phyloP scores from a whole-genome alignment of 805 yeast genomes.

The Priceomyces castillae region DNA sequence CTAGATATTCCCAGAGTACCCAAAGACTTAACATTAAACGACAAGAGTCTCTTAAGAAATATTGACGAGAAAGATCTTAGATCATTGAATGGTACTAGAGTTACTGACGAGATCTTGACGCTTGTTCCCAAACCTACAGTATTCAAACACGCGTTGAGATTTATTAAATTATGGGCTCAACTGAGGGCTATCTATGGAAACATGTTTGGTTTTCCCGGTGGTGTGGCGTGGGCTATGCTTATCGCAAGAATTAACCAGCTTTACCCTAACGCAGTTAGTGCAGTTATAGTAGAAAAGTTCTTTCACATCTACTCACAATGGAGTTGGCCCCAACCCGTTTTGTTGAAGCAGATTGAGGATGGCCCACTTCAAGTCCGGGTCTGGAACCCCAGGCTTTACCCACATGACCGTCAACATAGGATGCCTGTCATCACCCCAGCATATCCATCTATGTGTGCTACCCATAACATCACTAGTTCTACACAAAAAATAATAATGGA shows the following conservation, averaged over 20 bases:
- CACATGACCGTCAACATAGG: slow-evolving; percentile 82
- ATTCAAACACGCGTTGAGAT: slow-evolving; percentile 87
- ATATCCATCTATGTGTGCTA: slow-evolving; percentile 98
- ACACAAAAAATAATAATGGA: slow-evolving; percentile 77
- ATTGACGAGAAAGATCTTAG: slow-evolving; percentile 89
- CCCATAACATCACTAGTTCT: slow-evolving; percentile 89
- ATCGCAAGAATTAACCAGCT: slow-evolving; percentile 97
- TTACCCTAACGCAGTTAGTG: slow-evolving; percentile 93
- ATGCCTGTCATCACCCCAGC: slow-evolving; percentile 99
- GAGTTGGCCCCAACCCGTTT: slow-evolving; percentile 99
- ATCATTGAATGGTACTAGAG: slow-evolving; percentile 93
- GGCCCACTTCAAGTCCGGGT: slow-evolving; percentile 95
- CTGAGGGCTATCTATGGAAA: slow-evolving; percentile 92
- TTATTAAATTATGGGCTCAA: slow-evolving; percentile 96
- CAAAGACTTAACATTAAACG: slow-evolving; percentile 65
- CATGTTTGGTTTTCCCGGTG: slow-evolving; percentile 97
- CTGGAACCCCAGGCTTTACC: slow-evolving; percentile 93
- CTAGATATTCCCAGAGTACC: slow-evolving; percentile 86
- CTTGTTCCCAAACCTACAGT: slow-evolving; percentile 91
- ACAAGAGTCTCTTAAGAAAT: slow-evolving; percentile 81
- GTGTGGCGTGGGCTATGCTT: slow-evolving; percentile 99
- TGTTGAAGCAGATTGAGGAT: slow-evolving; percentile 89
- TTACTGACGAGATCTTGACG: slow-evolving; percentile 87
- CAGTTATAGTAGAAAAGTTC: slow-evolving; percentile 86
- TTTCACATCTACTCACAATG: slow-evolving; percentile 83